Base-by-base conservation (phyloP, 2,329 filamentous ascomycete species). In the Epichloe uncinata region DNA sequence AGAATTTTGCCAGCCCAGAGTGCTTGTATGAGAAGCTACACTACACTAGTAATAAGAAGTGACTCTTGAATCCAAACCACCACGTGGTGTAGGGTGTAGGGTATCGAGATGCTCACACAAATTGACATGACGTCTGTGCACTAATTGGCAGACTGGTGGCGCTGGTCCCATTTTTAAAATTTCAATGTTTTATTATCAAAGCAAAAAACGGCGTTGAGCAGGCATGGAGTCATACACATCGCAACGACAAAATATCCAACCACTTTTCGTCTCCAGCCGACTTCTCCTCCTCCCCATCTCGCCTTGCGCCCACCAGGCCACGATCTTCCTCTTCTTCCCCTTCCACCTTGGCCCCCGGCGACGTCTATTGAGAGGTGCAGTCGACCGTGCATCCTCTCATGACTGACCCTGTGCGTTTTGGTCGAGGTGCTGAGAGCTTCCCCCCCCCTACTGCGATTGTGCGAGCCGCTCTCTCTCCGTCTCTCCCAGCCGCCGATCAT, bases 331-430 rank as follows among this genome's bases (percentile, higher is more conserved):
- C 49, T 45, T 20, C 40, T 47, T 34, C 16, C 44, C 50, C 33
- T 41, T 42, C 46, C 16, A 45, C 38, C 42, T 49, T 34, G 38
- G 50, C 48, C 50, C 44, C 45, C 42, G 55, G 56, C 55, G 57
- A 56, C 53, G 50, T 51, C 52, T 50, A 51, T 51, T 51, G 51
- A 46, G 53, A 54, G 55, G 48, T 54, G 54, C 54, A 55, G 55
- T 55, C 53, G 49, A 52, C 52, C 47, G 44, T 55, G 54, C 52
- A 50, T 52, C 53, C 54, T 56, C 55, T 51, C 50, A 58, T 57
- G 58, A 58, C 58, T 50, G 58, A 54, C 58, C 58, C 56, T 60
- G 64, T 62, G 64, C 58, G 54, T 63, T 56, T 58, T 60, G 58
- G 58, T 57, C 59, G 54, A 59, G 60, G 58, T 56, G 58, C 61